Conservation (phyloP, 192 early-diverging fungal genomes). For the Coemansia sp. region DNA sequence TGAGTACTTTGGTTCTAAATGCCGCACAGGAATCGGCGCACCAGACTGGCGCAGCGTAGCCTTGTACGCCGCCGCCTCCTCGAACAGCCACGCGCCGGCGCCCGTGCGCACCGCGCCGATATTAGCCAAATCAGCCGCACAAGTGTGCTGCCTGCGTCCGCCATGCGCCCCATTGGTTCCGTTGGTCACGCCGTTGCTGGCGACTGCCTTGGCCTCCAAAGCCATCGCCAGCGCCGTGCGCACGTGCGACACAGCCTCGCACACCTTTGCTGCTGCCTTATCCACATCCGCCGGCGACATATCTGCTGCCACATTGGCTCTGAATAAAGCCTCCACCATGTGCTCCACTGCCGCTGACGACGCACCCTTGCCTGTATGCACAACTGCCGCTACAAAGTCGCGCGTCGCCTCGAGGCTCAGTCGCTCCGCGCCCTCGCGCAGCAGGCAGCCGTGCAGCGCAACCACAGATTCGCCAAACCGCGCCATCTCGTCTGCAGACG, state of each 20-base stretch:
- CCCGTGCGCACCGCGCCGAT: constrained; percentile 42
- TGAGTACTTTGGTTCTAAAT: constrained; percentile 33
- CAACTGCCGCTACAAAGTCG: background rate
- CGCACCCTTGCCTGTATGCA: background rate
- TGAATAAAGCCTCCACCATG: constrained; percentile 10
- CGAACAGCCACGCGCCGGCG: constrained; percentile 30
- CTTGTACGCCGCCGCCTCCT: constrained; percentile 33
- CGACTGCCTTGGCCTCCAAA: constrained; percentile 3
- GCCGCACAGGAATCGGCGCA: constrained; percentile 29
- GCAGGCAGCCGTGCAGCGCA: constrained; percentile 36
- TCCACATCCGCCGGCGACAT: constrained; percentile 2
- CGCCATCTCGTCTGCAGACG: constrained; percentile 20
- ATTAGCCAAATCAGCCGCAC: constrained; percentile 16
- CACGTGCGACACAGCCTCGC: constrained; percentile 35
- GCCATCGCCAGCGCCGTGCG: constrained; percentile 27
- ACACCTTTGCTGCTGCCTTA: constrained; percentile 30
- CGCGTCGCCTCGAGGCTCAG: constrained; percentile 16
- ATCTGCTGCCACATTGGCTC: background rate
- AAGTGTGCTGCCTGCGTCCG: background rate
- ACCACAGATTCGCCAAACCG: constrained; percentile 15
- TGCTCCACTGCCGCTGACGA: constrained; percentile 9
- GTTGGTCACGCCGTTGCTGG: constrained; percentile 4
- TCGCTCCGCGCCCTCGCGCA: constrained; percentile 26
- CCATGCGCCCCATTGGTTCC: background rate
- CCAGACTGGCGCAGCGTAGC: constrained; percentile 43